Conservation (phyloP, 2,329 filamentous ascomycete species). For the Phialophora verrucosa region DNA sequence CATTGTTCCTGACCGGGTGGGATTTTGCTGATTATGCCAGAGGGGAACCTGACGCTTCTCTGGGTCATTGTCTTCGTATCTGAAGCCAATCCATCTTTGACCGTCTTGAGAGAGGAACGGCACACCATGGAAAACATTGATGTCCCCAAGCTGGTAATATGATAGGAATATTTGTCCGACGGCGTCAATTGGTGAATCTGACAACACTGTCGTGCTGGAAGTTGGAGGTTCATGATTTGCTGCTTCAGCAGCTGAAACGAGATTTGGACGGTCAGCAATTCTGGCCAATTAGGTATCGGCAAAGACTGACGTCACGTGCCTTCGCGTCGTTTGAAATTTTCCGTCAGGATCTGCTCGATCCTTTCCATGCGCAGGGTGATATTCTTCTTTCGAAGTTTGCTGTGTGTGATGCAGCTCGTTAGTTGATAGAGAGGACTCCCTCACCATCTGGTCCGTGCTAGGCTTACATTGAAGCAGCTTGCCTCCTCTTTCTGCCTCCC, state of each 20-base stretch:
- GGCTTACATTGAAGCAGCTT: conserved; percentile 28
- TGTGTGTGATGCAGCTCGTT: background rate
- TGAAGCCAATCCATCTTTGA: conserved; percentile 55
- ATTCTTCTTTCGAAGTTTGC: conserved; percentile 40
- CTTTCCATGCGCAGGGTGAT: conserved; percentile 50
- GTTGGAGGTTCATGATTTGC: background rate
- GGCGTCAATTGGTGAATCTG: conserved; percentile 6
- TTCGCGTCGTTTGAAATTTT: conserved; percentile 38
- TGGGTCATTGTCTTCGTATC: conserved; percentile 50
- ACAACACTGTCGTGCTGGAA: conserved; percentile 42
- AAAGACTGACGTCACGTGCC: conserved; percentile 5
- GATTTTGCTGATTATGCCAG: conserved; percentile 47
- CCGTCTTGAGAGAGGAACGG: conserved; percentile 58
- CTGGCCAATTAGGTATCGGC: background rate
- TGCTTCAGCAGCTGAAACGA: background rate
- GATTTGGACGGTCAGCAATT: background rate
- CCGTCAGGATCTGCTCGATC: conserved; percentile 48
- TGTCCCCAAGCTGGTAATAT: conserved; percentile 54
- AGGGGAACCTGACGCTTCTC: conserved; percentile 43
- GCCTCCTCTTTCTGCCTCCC: conserved; percentile 39
- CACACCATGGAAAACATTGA: conserved; percentile 56
- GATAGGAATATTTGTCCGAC: conserved; percentile 51
- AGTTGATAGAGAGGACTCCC: background rate
- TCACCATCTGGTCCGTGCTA: background rate
- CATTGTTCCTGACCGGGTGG: conserved; percentile 35